Evolutionary conservation across 2,329 filamentous ascomycete genomes (phyloP).

Genomic region (Peltaster fructicola): DNA sequence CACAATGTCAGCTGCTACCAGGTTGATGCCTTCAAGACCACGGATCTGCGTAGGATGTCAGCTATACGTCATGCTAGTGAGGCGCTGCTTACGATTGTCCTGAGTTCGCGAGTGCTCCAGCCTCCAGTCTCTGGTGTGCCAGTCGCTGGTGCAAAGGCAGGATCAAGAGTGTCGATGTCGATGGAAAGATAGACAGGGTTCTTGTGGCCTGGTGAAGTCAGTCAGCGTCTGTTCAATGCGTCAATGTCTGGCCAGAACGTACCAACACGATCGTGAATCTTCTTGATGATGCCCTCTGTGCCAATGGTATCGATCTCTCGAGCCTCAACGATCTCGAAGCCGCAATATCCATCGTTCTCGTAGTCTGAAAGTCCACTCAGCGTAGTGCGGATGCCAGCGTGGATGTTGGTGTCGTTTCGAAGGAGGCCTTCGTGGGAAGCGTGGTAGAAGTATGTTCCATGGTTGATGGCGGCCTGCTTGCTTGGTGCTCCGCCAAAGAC

Average conservation of each 20-base stretch:
- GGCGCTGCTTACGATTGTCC: too few species aligned
- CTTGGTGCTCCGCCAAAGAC: constrained; percentile 71
- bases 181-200: constrained; percentile 67
- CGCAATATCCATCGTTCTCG: constrained; percentile 70
- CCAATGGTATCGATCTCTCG: constrained; percentile 53
- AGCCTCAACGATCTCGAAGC: constrained; percentile 67
- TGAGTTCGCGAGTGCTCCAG: constrained; percentile 51
- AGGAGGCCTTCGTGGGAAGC: constrained; percentile 61
- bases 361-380: constrained; percentile 64
- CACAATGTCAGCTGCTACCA: constrained; percentile 54
- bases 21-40: constrained; percentile 49
- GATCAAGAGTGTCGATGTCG: constrained; percentile 78
- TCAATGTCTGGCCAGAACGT: constrained; percentile 15
- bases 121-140: constrained; percentile 62
- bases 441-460: constrained; percentile 81
- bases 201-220: constrained; percentile 21
- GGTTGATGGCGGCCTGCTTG: constrained; percentile 61
- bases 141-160: constrained; percentile 60
- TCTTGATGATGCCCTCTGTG: constrained; percentile 54
- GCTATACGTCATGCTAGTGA: too few species aligned
- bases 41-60: too few species aligned
- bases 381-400: constrained; percentile 73
- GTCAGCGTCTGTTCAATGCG: constrained; percentile 1
- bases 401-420: constrained; percentile 69
- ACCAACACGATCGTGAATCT: constrained; percentile 58